Evolutionary conservation across 371 early-diverging fungal species (phyloP).

Genomic region (Furculomyces boomerangus): DNA sequence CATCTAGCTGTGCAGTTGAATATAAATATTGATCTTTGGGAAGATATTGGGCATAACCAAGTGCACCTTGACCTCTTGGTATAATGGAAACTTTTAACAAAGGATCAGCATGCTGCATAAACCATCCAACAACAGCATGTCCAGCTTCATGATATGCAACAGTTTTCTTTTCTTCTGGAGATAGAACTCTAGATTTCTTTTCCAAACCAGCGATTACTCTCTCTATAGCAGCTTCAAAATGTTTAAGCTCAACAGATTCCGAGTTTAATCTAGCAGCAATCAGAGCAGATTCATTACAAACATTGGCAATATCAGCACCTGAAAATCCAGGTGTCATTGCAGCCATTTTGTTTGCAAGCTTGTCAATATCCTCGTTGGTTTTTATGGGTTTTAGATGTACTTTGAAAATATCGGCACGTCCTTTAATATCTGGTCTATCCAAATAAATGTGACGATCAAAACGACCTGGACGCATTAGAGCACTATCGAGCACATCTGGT

Average conservation of each 20-base stretch:
- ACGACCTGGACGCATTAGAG: constrained; percentile 93
- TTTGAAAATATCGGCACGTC: constrained; percentile 85
- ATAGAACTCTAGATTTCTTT: constrained; percentile 85
- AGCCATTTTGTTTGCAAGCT: constrained; percentile 64
- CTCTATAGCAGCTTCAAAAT: constrained; percentile 96
- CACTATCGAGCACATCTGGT: constrained; percentile 94
- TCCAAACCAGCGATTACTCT: constrained; percentile 96
- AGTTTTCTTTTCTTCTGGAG: constrained; percentile 95
- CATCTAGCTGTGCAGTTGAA: constrained; percentile 75
- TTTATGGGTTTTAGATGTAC: constrained; percentile 92
- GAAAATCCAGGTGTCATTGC: constrained; percentile 94
- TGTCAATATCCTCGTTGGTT: constrained; percentile 55
- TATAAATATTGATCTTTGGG: constrained; percentile 95
- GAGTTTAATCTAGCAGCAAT: constrained; percentile 82
- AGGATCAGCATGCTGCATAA: constrained; percentile 85
- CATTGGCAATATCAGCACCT: constrained; percentile 95
- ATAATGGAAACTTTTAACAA: constrained; percentile 95
- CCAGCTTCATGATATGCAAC: constrained; percentile 99
- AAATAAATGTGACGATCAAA: constrained; percentile 97
- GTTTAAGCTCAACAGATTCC: constrained; percentile 54
- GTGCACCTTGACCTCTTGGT: constrained; percentile 86
- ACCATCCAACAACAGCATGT: constrained; percentile 98
- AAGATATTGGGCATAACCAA: constrained; percentile 96
- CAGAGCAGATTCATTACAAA: constrained; percentile 98
- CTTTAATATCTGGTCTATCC: constrained; percentile 91